These are phyloP conservation scores for Mortierella sp. DNA, from an alignment of 371 early-diverging fungal genomes.

Conservation along the genomic window DNA sequence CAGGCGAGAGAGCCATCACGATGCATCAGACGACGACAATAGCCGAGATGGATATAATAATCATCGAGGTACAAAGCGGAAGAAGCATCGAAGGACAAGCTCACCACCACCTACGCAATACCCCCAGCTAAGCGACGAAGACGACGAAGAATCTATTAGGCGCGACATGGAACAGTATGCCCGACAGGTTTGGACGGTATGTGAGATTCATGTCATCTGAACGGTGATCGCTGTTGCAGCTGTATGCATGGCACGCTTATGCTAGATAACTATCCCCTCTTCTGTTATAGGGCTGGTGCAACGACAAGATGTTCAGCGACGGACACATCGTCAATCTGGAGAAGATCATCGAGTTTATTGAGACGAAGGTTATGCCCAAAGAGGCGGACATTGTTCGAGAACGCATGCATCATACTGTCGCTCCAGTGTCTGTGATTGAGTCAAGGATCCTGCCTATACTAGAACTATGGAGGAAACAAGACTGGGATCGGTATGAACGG, in stretches of 20 bases:
- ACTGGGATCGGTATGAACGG: background rate
- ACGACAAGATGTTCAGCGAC: background rate
- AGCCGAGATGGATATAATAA: background rate
- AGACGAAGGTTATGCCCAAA: background rate
- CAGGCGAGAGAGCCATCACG: too few species aligned
- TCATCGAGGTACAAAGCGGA: background rate
- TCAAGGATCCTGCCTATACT: background rate
- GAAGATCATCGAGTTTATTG: slow-evolving; percentile 1
- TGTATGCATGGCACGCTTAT: background rate
- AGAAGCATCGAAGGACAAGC: too few species aligned
- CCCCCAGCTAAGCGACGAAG: too few species aligned
- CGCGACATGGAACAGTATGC: too few species aligned
- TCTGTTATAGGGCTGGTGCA: slow-evolving; percentile 2
- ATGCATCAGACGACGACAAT: background rate
- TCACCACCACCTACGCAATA: too few species aligned
- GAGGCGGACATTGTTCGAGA: background rate
- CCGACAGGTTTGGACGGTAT: too few species aligned
- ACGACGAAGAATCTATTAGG: too few species aligned
- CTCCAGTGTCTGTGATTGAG: background rate
- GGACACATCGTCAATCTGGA: slow-evolving; percentile 5
- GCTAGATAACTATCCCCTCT: background rate
- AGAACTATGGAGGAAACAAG: slow-evolving; percentile 1
- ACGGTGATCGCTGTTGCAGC: too few species aligned
- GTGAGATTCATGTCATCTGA: too few species aligned
- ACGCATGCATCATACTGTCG: background rate